Conservation (phyloP, 1,284 basidiomycete species). For the Malassezia slooffiae region DNA sequence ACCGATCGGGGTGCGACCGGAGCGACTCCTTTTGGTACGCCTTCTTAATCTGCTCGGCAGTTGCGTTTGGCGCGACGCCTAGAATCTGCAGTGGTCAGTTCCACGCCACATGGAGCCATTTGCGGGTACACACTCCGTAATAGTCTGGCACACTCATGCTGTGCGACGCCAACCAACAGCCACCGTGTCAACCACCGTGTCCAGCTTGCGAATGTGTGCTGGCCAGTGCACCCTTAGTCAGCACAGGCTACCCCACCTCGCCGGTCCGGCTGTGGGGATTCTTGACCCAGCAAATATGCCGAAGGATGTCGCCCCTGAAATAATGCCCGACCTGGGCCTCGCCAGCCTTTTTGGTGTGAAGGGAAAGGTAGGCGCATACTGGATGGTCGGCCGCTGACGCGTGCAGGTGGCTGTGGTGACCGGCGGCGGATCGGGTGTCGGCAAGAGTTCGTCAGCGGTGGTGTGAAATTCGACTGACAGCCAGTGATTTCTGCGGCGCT, state of each 20-base stretch:
- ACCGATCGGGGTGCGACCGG: constrained; percentile 74
- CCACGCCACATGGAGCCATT: too few relatives aligned
- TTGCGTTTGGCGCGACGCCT: constrained; percentile 54
- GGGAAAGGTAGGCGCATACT: constrained; percentile 53
- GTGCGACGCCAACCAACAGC: too few relatives aligned
- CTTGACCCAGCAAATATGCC: too few relatives aligned
- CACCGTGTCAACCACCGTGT: too few relatives aligned
- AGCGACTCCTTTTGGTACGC: constrained; percentile 71
- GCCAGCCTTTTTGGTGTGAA: constrained; percentile 61
- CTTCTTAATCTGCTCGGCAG: constrained; percentile 61
- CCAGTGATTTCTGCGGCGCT: constrained; percentile 66
- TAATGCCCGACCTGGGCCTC: constrained; percentile 53
- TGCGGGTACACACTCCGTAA: constrained; percentile 10
- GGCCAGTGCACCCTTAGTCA: too few relatives aligned
- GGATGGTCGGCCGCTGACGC: background rate
- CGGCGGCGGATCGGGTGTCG: constrained; percentile 53
- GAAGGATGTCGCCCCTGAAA: constrained; percentile 39
- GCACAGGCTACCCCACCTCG: too few relatives aligned
- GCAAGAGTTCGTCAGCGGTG: constrained; percentile 29
- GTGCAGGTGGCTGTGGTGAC: constrained; percentile 62
- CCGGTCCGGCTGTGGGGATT: too few relatives aligned
- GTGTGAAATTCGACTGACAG: background rate
- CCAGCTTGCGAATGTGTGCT: too few relatives aligned
- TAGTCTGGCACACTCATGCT: constrained; percentile 14
- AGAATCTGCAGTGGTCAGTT: constrained; percentile 22